phyloP scores from a whole-genome alignment of 1,284 basidiomycete genomes.

The Sporisorium iseilematis-ciliati region DNA sequence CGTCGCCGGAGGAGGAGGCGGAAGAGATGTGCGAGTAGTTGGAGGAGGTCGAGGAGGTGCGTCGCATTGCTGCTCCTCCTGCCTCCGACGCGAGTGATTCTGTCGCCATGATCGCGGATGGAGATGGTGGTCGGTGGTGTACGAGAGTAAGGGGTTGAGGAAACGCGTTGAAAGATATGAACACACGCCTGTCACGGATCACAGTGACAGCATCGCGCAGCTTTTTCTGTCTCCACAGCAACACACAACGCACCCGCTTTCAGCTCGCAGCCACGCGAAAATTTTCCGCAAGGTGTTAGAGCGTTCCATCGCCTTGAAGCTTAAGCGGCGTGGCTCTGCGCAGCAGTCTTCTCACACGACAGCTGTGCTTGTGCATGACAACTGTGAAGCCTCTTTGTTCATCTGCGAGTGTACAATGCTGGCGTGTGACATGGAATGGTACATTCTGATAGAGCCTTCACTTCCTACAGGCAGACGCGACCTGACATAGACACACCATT shows the following conservation, averaged over 20 bases:
- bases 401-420: neutral
- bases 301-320: neutral
- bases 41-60: slow-evolving; percentile 27
- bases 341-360: neutral
- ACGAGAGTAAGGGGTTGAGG: neutral
- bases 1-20: slow-evolving; percentile 17
- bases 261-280: neutral
- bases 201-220: slow-evolving; percentile 46
- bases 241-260: slow-evolving; percentile 9
- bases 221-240: slow-evolving; percentile 31
- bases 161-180: neutral
- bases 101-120: slow-evolving; percentile 8
- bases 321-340: neutral
- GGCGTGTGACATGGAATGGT: neutral
- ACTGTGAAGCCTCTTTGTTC: too few relatives aligned
- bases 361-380: too few relatives aligned
- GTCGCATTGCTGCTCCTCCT: slow-evolving; percentile 25
- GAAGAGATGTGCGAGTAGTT: slow-evolving; percentile 26
- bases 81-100: slow-evolving; percentile 8
- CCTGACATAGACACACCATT: too few relatives aligned
- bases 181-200: slow-evolving; percentile 1
- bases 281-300: slow-evolving; percentile 7
- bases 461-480: too few relatives aligned
- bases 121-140: neutral
- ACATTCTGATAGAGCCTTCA: neutral